A percentile compares a stretch with the other conserved stretches of the same genome.
phyloP scores from a whole-genome alignment of 2,329 filamentous ascomycete genomes.

The Fusarium tanahbumbuense region DNA sequence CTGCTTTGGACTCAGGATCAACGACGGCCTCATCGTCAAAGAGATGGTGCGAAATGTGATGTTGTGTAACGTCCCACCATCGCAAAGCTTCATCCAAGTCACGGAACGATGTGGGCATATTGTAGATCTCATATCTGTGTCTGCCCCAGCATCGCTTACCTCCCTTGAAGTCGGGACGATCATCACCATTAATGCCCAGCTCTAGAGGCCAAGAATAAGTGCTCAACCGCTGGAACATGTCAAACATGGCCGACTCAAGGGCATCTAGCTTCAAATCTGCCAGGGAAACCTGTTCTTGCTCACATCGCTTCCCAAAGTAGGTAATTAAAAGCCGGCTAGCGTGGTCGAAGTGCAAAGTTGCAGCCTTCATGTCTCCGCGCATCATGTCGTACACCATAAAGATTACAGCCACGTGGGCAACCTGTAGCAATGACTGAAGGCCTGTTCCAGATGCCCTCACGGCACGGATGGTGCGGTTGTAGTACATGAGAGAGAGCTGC shows the following conservation, averaged over 20 bases:
- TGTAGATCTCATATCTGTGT: constrained; percentile 22
- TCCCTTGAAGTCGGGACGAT: neutral
- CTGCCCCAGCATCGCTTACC: constrained; percentile 3
- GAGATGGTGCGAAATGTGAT: constrained; percentile 23
- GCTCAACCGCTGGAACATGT: constrained; percentile 39
- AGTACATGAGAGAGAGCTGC: constrained; percentile 29
- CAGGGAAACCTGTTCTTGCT: constrained; percentile 25
- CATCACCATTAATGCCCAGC: constrained; percentile 16
- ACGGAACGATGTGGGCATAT: constrained; percentile 32
- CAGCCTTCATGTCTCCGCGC: constrained; percentile 32
- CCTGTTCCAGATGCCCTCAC: constrained; percentile 6
- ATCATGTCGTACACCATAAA: constrained; percentile 41
- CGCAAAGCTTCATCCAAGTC: constrained; percentile 29
- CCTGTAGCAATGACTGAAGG: neutral
- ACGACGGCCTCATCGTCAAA: neutral
- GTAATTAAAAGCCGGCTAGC: constrained; percentile 31
- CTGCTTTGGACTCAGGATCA: neutral
- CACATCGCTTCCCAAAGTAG: constrained; percentile 32
- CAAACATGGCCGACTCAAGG: constrained; percentile 32
- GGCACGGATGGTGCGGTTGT: constrained; percentile 35
- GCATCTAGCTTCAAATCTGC: constrained; percentile 23
- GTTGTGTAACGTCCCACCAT: constrained; percentile 39
- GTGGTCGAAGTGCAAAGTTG: constrained; percentile 36
- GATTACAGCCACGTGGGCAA: constrained; percentile 38
- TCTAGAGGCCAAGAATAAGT: constrained; percentile 39